Evolutionary conservation across 179 eudicot species (phyloP), one percentile per base, ranked within the genome.

Genomic region (Spinacia oleracea): DNA sequence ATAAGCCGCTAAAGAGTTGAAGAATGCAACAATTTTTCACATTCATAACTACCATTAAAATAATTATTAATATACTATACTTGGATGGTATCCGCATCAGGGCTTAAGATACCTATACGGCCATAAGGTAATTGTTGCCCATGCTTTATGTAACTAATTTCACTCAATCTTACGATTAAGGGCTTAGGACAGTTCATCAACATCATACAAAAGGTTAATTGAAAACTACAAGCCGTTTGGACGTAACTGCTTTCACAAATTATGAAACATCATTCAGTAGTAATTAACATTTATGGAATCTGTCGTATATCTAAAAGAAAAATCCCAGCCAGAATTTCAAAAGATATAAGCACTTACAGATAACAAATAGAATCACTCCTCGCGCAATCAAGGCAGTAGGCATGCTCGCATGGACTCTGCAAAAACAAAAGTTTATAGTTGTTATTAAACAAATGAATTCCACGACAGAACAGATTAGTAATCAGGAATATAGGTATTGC

Each of bases 321-420:
- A 35, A 55, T 40, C 21, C 29, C 64, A 51, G 7, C 34, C 66
- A 56, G 35, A 32, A 72, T 20, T 53, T 55, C 62, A 20, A 80
- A 65, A 64, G 59, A 6, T n/a, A 50, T n/a, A 64, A 58, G 29
- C 63, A 83, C 99, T 96, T 90, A 96, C 98, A 96, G 86, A 83
- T 90, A 92, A 86, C 99, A 96, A 72, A 91, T 85, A 25, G 99
- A 91, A 84, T 96, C 96, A 81, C 97, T 93, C 90, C 98, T 92
- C 15, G 96, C 96, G 82, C 99, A 96, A 79, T 92, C 99, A 82
- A 94, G 90, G 80, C 99, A 96, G 91, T 92, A 96, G 31, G 88
- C 93, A 89, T 96, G 99, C 70, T 92, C 98, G 71, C 99, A 96
- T 58, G 99, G 99, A 84, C 89, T 94, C 99, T 96, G 98, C 93